Conservation (phyloP, 2,329 filamentous ascomycete species). For the Bertia moriformis region DNA sequence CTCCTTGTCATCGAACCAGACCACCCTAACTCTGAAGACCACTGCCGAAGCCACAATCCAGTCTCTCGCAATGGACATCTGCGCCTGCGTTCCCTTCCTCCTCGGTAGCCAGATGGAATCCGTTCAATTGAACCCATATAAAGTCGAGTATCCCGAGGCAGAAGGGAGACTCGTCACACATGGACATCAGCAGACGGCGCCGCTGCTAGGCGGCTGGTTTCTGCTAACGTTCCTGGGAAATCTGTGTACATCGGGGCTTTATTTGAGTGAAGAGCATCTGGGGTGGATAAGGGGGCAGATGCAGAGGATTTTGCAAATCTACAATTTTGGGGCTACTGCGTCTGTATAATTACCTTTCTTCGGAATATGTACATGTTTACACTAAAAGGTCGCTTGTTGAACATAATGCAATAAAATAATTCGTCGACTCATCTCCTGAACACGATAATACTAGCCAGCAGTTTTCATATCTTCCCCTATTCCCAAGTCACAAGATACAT, state of each 20-base stretch:
- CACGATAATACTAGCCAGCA: too few species aligned
- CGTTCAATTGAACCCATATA: not conserved
- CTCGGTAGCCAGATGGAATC: not conserved
- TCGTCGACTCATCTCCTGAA: too few species aligned
- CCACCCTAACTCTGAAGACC: not conserved
- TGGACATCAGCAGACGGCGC: not conserved
- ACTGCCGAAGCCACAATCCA: not conserved
- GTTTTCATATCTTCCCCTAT: too few species aligned
- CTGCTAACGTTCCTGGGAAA: not conserved
- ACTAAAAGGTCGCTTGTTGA: too few species aligned
- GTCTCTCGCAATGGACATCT: not conserved
- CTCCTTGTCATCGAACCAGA: too few species aligned
- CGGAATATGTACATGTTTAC: too few species aligned
- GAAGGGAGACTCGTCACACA: not conserved
- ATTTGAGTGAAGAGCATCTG: not conserved
- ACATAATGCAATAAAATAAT: too few species aligned
- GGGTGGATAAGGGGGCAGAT: not conserved
- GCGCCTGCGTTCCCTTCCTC: not conserved
- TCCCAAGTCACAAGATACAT: too few species aligned
- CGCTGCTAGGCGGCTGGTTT: not conserved
- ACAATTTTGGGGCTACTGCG: too few species aligned
- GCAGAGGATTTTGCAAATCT: not conserved
- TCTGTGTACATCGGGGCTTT: not conserved
- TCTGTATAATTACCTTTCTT: too few species aligned
- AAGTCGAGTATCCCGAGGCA: not conserved